Evolutionary conservation across 306 rosid species (phyloP).

Genomic region (Parietaria judaica): DNA sequence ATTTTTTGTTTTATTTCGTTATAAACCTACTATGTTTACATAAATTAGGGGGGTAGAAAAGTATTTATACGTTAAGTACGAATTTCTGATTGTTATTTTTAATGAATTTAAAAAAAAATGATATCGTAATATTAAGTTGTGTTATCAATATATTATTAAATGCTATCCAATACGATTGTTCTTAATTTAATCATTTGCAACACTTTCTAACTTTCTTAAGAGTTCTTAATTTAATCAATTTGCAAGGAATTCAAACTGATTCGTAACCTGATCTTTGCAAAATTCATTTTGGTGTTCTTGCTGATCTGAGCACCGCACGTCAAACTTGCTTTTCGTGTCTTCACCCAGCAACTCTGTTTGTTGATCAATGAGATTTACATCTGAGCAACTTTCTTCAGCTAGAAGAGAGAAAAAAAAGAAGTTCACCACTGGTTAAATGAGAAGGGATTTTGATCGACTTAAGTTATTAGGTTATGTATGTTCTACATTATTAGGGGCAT

Average conservation of each 20-base stretch:
- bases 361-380: conserved; percentile 30
- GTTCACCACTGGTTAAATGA: conserved; percentile 19
- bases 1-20: no score
- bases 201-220: not conserved
- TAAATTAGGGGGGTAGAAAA: no score
- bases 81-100: no score
- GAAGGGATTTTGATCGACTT: not conserved
- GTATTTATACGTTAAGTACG: no score
- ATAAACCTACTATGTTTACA: no score
- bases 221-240: not conserved
- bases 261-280: conserved; percentile 26
- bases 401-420: conserved; percentile 18
- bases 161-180: no score
- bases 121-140: no score
- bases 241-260: not conserved
- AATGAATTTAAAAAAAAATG: no score
- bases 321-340: conserved; percentile 25
- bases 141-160: no score
- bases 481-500: no score
- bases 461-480: no score
- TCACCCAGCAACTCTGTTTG: conserved; percentile 34
- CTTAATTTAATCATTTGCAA: no score
- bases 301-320: conserved; percentile 34
- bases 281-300: conserved; percentile 30
- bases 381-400: conserved; percentile 44